These are phyloP conservation scores for Penicillium sp. DNA, from an alignment of 2,329 filamentous ascomycete genomes.

Conservation along the genomic window DNA sequence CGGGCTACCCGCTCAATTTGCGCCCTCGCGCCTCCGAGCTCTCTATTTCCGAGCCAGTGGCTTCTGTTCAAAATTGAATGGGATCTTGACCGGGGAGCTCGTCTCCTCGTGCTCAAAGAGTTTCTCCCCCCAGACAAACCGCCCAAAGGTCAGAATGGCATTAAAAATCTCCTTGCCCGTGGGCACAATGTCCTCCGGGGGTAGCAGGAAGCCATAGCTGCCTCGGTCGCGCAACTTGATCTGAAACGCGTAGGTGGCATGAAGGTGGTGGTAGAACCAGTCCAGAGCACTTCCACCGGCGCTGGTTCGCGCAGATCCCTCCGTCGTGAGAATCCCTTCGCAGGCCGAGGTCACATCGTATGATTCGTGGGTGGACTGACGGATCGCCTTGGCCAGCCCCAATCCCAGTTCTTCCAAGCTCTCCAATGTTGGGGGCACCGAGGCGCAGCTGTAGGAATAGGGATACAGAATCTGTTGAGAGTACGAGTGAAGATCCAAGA, in stretches of 20 bases:
- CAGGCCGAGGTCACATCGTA: slow-evolving; percentile 81
- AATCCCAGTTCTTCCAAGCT: slow-evolving; percentile 86
- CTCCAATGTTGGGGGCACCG: slow-evolving; percentile 76
- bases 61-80: slow-evolving; percentile 8
- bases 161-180: slow-evolving; percentile 83
- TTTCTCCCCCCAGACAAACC: slow-evolving; percentile 47
- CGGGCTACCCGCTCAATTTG: too few species aligned
- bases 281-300: slow-evolving; percentile 83
- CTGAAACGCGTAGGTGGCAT: slow-evolving; percentile 81
- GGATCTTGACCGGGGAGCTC: neutral
- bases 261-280: slow-evolving; percentile 88
- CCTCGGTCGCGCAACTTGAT: slow-evolving; percentile 89
- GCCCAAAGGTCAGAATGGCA: slow-evolving; percentile 75
- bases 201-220: slow-evolving; percentile 87
- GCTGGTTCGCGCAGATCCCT: slow-evolving; percentile 52
- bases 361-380: slow-evolving; percentile 66
- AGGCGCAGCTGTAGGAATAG: slow-evolving; percentile 76
- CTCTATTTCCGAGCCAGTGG: slow-evolving; percentile 4
- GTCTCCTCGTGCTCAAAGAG: neutral
- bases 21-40: too few species aligned
- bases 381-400: slow-evolving; percentile 82
- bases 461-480: slow-evolving; percentile 93
- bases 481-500: slow-evolving; percentile 89
- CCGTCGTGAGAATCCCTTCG: slow-evolving; percentile 60
- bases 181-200: slow-evolving; percentile 77